Base-by-base conservation (phyloP, 2,329 filamentous ascomycete genomes). In the Fusarium neocosmosporiellum region DNA sequence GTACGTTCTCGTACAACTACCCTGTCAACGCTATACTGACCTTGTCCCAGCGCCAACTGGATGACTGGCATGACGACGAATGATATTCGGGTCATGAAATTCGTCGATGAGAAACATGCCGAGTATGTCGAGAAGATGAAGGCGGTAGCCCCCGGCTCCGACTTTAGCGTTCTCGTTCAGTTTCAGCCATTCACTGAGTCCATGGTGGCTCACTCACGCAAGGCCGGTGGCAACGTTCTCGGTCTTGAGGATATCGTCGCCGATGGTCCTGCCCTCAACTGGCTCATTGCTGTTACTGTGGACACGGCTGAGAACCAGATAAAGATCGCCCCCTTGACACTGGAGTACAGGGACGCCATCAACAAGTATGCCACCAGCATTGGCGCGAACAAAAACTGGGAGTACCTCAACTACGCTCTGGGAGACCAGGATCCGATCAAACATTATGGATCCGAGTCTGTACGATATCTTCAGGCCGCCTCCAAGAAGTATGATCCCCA, bases 401-500 rank as follows among this genome's bases (percentile, higher is more conserved):
- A 81, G 34, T 86, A 83, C 67, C 77, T 86, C 43, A 86, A 87
- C 75, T 86, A 87, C 59, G 84, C 84, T 1, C 77, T 79, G 33
- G 69, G 73, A 3, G 77, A 79, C 48, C 83, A 87, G 76, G 73
- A 83, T 24, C 82, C 84, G 1, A 74, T 85, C 18, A 58, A 70
- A 7, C 69, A 78, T 7, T 86, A 85, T 59, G 84, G 84, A 0
- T 43, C 76, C 10, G 77, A 80, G 29, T 83, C 81, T 43, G 60
- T 84, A 18, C 74, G 75, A 7, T 75, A 78, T 39, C 61, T 84
- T 43, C 76, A 74, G 63, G 67, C 62, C 18, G 70, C 78, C 11
- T 76, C 79, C 5, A 64, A 70, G 20, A 78, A 79, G 63, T 84
- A 83, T 46, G 81, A 84, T 62, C 61, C 61, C 8, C 18, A 63